phyloP scores from a whole-genome alignment of 1,284 basidiomycete genomes.

The Gymnopus androsaceus region DNA sequence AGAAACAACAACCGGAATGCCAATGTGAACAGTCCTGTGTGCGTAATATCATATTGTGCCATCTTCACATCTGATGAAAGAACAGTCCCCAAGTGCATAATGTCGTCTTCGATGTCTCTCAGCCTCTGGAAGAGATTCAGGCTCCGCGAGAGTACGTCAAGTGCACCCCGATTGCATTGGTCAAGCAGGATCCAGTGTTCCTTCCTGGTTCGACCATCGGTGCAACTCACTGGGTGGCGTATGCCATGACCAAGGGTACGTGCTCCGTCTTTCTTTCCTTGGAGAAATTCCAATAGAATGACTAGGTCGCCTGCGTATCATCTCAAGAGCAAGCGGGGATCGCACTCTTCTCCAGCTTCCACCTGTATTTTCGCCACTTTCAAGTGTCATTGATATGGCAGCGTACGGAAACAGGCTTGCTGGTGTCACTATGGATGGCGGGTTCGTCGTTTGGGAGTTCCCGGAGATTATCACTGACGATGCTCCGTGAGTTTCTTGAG shows the following conservation, averaged over 20 bases:
- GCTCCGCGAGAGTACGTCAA: constrained; percentile 72
- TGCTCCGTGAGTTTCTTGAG: constrained; percentile 79
- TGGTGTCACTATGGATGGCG: constrained; percentile 81
- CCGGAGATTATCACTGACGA: constrained; percentile 80
- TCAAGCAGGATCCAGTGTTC: constrained; percentile 79
- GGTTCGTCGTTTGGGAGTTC: constrained; percentile 83
- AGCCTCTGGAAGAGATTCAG: constrained; percentile 69
- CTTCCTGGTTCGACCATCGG: constrained; percentile 82
- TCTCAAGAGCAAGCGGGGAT: constrained; percentile 82
- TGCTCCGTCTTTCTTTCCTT: constrained; percentile 1
- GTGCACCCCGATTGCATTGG: constrained; percentile 80
- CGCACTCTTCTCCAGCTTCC: constrained; percentile 79
- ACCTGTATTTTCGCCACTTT: constrained; percentile 55
- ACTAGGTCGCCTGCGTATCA: constrained; percentile 78
- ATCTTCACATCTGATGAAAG: too few species aligned
- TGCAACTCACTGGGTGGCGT: constrained; percentile 85
- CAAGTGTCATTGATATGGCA: constrained; percentile 80
- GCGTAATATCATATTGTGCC: constrained; percentile 5
- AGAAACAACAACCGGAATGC: constrained; percentile 42
- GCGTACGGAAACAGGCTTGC: constrained; percentile 79
- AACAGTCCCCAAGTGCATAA: constrained; percentile 59
- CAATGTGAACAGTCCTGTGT: constrained; percentile 59
- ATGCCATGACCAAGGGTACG: constrained; percentile 83
- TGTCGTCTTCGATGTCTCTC: constrained; percentile 75
- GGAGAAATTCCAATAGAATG: not conserved